Evolutionary conservation across 2,329 filamentous ascomycete species (phyloP), one percentile per base, ranked within the genome.

Genomic region (Fusarium albosuccineum): DNA sequence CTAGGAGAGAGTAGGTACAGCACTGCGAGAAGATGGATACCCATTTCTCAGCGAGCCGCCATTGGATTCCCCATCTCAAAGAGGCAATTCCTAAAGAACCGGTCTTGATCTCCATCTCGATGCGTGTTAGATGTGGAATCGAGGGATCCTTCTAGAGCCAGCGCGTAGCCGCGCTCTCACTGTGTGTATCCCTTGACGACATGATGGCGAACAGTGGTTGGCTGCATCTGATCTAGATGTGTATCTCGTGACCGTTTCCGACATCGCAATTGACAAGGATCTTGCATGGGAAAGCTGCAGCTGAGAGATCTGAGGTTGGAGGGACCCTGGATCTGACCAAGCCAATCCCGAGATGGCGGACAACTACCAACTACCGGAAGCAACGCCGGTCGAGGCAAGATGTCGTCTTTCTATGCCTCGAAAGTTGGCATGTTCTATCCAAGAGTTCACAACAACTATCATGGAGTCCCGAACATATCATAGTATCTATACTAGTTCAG

Each of bases 181-280:
- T 22, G 17, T 52, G 50, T 33, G 13, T 13, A 34, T 26, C 30
- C 30, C 30, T 33, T 37, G 4, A 30, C 9, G 14, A 6, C 17
- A 17, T 27, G 11, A 11, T 2, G 3, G 41, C 27, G 29, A 4
- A 29, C 2, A 48, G n/a, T 22, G 26, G 11, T 9, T 51, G 13
- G 16, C 13, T 54, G 51, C 30, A 16, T n/a, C 14, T 14, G 27
- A 16, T 39, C 22, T 39, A 10, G 36, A 49, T 44, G 45, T 41
- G 41, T 36, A 33, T 51, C 65, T 68, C 56, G 60, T 67, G 65
- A 67, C 64, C 11, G 36, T 14, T 55, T 56, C 65, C 65, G 65
- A 67, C 64, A 68, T 67, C 65, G 65, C 60, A 57, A 48, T 16
- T 42, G 52, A 50, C 65, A 68, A 45, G 65, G 65, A 33, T 67